These are phyloP conservation scores for Punctularia strigosozonata DNA, from an alignment of 768 basidiomycete species.

Conservation along the genomic window DNA sequence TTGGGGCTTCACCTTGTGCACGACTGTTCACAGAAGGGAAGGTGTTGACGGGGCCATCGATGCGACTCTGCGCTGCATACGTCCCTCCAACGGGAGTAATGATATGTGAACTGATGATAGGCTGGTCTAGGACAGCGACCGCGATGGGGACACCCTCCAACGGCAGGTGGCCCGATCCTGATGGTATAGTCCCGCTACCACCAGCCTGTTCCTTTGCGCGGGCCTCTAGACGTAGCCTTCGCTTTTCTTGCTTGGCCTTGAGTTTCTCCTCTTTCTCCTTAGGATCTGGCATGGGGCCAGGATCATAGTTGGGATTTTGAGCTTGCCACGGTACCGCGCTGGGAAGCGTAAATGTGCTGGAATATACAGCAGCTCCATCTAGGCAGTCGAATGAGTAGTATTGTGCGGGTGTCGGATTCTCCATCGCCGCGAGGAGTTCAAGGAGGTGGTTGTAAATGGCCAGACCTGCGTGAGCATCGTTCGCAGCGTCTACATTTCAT, in stretches of 20 bases:
- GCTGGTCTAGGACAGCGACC: too few relatives aligned
- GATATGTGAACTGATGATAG: too few relatives aligned
- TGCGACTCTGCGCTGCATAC: too few relatives aligned
- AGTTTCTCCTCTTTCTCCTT: constrained; percentile 14
- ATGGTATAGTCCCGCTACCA: too few relatives aligned
- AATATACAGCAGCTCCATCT: too few relatives aligned
- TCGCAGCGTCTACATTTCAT: constrained; percentile 44
- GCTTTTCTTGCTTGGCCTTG: constrained; percentile 1
- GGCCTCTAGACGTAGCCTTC: background rate
- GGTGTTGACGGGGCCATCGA: too few relatives aligned
- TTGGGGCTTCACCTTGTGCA: too few relatives aligned
- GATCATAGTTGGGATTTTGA: constrained; percentile 58
- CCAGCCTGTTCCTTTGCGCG: too few relatives aligned
- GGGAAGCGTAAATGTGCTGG: constrained; percentile 29
- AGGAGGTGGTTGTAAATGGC: constrained; percentile 35
- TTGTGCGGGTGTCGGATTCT: constrained; percentile 19
- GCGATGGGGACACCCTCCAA: too few relatives aligned
- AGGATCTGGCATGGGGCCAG: constrained; percentile 53
- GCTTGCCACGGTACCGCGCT: constrained; percentile 32
- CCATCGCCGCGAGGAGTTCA: constrained; percentile 26
- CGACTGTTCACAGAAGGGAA: too few relatives aligned
- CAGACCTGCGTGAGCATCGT: constrained; percentile 61
- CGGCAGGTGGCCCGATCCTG: too few relatives aligned
- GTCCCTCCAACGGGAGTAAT: too few relatives aligned
- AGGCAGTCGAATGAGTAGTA: constrained; percentile 52